A percentile compares a stretch with the other conserved stretches of the same genome.
Evolutionary conservation across 2,329 filamentous ascomycete genomes (phyloP).

Genomic region (Stagonosporopsis rhizophila): DNA sequence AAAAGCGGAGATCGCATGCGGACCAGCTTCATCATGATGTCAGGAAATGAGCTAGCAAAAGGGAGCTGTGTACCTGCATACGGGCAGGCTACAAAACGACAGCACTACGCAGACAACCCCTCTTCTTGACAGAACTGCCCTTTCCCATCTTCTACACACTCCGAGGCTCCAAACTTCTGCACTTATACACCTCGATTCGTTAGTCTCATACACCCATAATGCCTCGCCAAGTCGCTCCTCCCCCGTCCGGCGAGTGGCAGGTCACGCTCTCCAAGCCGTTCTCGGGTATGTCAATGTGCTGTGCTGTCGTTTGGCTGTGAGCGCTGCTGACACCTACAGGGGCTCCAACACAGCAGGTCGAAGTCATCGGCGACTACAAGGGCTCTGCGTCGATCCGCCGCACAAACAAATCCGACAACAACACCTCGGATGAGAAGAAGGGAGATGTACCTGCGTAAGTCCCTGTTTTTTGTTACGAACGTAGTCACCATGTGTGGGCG

Average conservation of each 20-base stretch:
- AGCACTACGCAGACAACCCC: not conserved
- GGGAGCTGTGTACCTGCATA: conserved; percentile 17
- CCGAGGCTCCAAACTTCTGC: not conserved
- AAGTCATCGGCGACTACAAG: conserved; percentile 53
- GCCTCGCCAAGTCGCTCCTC: conserved; percentile 64
- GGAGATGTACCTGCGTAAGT: conserved; percentile 46
- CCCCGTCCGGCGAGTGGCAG: conserved; percentile 85
- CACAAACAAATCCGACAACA: conserved; percentile 39
- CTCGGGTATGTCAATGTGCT: conserved; percentile 28
- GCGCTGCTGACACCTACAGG: conserved; percentile 10
- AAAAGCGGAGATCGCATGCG: conserved; percentile 9
- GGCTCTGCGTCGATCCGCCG: conserved; percentile 47
- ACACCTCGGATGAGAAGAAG: conserved; percentile 41
- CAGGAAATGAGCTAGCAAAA: conserved; percentile 14
- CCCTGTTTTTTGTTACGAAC: not conserved
- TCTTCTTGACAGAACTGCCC: not conserved
- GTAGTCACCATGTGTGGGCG: too few relatives aligned
- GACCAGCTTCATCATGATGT: conserved; percentile 21
- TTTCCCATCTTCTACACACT: not conserved
- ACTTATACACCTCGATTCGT: not conserved
- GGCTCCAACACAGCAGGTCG: conserved; percentile 40
- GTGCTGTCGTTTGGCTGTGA: not conserved
- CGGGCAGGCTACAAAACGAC: conserved; percentile 15
- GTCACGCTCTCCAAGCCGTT: conserved; percentile 51
- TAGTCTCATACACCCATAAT: conserved; percentile 21